phyloP scores from a whole-genome alignment of 2,329 filamentous ascomycete genomes.

The Aureobasidium sp. region DNA sequence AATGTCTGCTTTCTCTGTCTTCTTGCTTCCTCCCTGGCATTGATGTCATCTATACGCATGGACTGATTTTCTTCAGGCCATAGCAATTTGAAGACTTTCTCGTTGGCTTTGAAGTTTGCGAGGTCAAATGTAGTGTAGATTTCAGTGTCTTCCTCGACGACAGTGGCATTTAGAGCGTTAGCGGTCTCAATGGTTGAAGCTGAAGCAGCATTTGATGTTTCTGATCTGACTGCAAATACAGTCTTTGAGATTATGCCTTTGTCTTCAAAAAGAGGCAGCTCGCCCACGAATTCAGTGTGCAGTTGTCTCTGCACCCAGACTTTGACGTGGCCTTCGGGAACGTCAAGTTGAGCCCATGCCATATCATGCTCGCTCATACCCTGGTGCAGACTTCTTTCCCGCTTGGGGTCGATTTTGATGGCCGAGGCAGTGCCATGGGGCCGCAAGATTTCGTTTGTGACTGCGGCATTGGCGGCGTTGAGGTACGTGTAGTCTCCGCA shows the following conservation, averaged over 20 bases:
- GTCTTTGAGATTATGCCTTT: not conserved
- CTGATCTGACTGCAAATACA: not conserved
- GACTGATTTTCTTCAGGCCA: not conserved
- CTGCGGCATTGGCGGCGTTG: conserved; percentile 7
- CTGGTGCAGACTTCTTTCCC: not conserved
- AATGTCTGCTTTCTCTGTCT: not conserved
- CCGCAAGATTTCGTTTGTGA: conserved; percentile 3
- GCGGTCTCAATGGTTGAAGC: not conserved
- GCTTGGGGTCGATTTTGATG: not conserved
- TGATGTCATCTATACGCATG: not conserved
- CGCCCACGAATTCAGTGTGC: not conserved
- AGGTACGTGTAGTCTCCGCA: not conserved
- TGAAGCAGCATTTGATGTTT: not conserved
- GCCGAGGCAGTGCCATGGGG: not conserved
- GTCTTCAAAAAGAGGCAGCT: conserved; percentile 4
- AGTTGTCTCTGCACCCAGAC: conserved; percentile 3
- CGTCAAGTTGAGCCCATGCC: not conserved
- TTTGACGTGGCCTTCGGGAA: conserved; percentile 2
- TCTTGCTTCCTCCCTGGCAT: not conserved
- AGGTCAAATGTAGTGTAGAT: conserved; percentile 13
- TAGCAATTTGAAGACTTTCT: not conserved
- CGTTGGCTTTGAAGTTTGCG: conserved; percentile 3
- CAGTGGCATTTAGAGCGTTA: not conserved
- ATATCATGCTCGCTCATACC: not conserved
- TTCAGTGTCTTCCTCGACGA: not conserved